A percentile compares a stretch with the other conserved stretches of the same genome.
These are phyloP conservation scores for Acanthamoeba healyi DNA, from an alignment of 208 protist genomes.

Conservation along the genomic window DNA sequence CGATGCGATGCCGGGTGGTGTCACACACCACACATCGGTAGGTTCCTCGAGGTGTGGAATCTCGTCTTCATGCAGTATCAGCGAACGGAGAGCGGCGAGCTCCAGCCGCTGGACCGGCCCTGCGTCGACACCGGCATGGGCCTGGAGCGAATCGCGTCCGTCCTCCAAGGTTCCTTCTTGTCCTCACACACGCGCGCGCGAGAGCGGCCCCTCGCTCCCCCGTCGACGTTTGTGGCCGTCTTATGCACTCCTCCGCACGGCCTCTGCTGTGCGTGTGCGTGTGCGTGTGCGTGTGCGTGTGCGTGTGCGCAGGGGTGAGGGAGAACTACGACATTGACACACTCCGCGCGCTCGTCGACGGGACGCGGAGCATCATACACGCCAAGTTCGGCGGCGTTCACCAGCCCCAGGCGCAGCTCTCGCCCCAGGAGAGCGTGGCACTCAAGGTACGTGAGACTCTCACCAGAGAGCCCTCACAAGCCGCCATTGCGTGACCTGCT, in stretches of 20 bases:
- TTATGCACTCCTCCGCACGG: too few relatives aligned
- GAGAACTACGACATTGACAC: constrained; percentile 69
- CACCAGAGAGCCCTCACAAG: too few relatives aligned
- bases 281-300: too few relatives aligned
- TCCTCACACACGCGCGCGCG: too few relatives aligned
- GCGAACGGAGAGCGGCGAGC: not conserved
- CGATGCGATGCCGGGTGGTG: not conserved
- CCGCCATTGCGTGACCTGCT: too few relatives aligned
- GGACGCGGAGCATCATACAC: not conserved
- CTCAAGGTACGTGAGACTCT: not conserved
- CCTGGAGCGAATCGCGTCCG: constrained; percentile 82
- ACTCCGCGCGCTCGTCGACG: not conserved
- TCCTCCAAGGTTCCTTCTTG: constrained; percentile 77
- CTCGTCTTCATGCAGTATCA: constrained; percentile 86
- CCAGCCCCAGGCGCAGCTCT: not conserved
- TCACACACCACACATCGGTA: too few relatives aligned
- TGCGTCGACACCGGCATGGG: constrained; percentile 88
- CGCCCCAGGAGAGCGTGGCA: constrained; percentile 18
- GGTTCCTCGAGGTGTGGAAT: constrained; percentile 87
- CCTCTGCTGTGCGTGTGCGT: too few relatives aligned
- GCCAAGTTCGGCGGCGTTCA: not conserved
- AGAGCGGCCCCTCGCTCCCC: too few relatives aligned
- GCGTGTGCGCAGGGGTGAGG: not conserved
- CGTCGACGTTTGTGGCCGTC: too few relatives aligned
- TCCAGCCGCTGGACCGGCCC: constrained; percentile 32